These are phyloP conservation scores for Myochromella boudieri DNA, from an alignment of 768 basidiomycete species.

Conservation along the genomic window DNA sequence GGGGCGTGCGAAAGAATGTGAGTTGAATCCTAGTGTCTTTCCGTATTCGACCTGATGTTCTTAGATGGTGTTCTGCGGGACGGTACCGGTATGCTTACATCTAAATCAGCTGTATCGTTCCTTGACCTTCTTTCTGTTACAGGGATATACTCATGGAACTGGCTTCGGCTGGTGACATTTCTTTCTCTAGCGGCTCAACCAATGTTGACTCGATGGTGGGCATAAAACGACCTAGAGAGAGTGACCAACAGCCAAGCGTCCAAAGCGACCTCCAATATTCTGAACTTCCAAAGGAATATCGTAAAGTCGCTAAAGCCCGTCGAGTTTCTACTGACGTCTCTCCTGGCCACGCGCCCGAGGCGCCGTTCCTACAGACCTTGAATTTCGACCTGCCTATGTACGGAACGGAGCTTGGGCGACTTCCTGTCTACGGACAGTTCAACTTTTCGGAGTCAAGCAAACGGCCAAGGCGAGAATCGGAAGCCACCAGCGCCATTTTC, in stretches of 20 bases:
- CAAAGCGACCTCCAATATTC: background rate
- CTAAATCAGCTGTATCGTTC: background rate
- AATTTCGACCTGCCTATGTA: constrained; percentile 51
- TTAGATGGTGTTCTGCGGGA: constrained; percentile 43
- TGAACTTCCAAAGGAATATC: constrained; percentile 9
- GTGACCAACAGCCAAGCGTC: constrained; percentile 2
- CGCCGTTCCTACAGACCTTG: constrained; percentile 7
- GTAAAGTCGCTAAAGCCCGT: constrained; percentile 26
- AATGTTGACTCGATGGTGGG: constrained; percentile 3
- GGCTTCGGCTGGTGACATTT: constrained; percentile 32
- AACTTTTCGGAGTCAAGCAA: constrained; percentile 30
- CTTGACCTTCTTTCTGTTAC: background rate
- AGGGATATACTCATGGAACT: constrained; percentile 39
- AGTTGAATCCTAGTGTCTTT: constrained; percentile 4
- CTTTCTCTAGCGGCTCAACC: constrained; percentile 15
- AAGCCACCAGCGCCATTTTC: background rate
- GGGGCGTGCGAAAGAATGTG: constrained; percentile 39
- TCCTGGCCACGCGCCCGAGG: constrained; percentile 12
- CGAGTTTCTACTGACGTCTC: constrained; percentile 24
- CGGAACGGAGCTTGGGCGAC: constrained; percentile 54
- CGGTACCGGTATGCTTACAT: constrained; percentile 31
- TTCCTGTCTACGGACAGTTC: constrained; percentile 48
- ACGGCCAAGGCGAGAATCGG: constrained; percentile 7
- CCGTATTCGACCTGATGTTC: background rate
- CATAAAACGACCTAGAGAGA: constrained; percentile 19